phyloP scores from a whole-genome alignment of 2,329 filamentous ascomycete species.

The Zalaria obscura region DNA sequence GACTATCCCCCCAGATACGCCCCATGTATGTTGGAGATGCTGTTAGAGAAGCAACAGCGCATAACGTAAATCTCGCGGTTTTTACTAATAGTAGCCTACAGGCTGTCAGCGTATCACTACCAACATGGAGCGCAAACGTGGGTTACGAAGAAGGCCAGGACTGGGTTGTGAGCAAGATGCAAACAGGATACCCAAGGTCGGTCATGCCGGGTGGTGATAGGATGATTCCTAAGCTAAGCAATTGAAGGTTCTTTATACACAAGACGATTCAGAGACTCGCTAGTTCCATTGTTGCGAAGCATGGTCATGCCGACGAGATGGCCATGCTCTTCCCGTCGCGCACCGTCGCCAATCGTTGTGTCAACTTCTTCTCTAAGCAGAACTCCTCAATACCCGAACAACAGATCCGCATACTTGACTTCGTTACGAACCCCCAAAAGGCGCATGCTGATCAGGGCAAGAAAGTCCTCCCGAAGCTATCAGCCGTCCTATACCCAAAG shows the following conservation, averaged over 20 bases:
- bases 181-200: slow-evolving; percentile 78
- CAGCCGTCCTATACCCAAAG: slow-evolving; percentile 52
- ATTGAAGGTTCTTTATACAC: slow-evolving; percentile 74
- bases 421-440: slow-evolving; percentile 46
- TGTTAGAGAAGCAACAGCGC: too few relatives aligned
- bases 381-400: slow-evolving; percentile 36
- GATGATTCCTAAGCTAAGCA: too few relatives aligned
- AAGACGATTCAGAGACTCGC: slow-evolving; percentile 65
- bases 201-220: slow-evolving; percentile 5
- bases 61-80: too few relatives aligned
- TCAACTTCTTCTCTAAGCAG: slow-evolving; percentile 54
- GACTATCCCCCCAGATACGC: slow-evolving; percentile 63
- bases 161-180: slow-evolving; percentile 76
- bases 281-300: slow-evolving; percentile 47
- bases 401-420: slow-evolving; percentile 44
- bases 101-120: slow-evolving; percentile 92
- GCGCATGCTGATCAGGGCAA: slow-evolving; percentile 30
- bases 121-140: slow-evolving; percentile 82
- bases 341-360: slow-evolving; percentile 55
- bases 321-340: slow-evolving; percentile 75
- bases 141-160: slow-evolving; percentile 86
- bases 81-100: slow-evolving; percentile 20
- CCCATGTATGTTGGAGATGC: slow-evolving; percentile 45
- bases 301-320: slow-evolving; percentile 46
- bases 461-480: slow-evolving; percentile 30